These are phyloP conservation scores for Colletotrichum tofieldiae DNA, from an alignment of 2,329 filamentous ascomycete genomes.

Conservation along the genomic window DNA sequence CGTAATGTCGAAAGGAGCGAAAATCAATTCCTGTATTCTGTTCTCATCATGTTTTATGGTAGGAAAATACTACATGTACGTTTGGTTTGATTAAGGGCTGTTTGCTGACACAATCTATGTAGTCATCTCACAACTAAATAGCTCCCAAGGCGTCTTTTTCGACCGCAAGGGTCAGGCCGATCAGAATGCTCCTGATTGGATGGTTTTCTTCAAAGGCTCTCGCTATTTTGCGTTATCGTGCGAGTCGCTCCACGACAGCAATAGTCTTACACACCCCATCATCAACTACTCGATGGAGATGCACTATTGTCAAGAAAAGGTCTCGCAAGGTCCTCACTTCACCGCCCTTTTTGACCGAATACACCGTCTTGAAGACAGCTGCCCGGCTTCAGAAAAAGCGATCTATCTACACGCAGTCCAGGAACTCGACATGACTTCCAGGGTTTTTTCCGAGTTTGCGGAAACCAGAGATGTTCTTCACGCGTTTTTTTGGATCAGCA, in stretches of 20 bases:
- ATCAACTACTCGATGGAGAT: slow-evolving; percentile 4
- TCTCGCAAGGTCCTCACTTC: not conserved
- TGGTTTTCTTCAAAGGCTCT: slow-evolving; percentile 16
- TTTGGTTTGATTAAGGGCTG: no score
- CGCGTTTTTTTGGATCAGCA: slow-evolving; percentile 57
- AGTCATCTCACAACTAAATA: slow-evolving; percentile 23
- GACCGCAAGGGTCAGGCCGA: not conserved
- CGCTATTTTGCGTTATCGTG: not conserved
- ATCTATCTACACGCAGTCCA: not conserved
- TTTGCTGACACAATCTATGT: not conserved
- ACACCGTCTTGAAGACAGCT: not conserved
- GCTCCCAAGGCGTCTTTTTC: slow-evolving; percentile 14
- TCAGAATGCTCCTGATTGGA: not conserved
- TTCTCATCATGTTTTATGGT: slow-evolving; percentile 19
- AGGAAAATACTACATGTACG: not conserved
- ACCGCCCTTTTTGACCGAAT: not conserved
- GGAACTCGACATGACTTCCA: slow-evolving; percentile 1
- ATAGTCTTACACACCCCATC: slow-evolving; percentile 10
- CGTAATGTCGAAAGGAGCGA: not conserved
- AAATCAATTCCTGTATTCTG: slow-evolving; percentile 14
- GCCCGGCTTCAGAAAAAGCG: not conserved
- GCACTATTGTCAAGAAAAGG: not conserved
- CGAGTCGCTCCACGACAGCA: not conserved
- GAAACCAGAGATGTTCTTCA: slow-evolving; percentile 52
- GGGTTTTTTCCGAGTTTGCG: not conserved